Base-by-base conservation (phyloP, 2,329 filamentous ascomycete species). In the Fusarium paranaense region DNA sequence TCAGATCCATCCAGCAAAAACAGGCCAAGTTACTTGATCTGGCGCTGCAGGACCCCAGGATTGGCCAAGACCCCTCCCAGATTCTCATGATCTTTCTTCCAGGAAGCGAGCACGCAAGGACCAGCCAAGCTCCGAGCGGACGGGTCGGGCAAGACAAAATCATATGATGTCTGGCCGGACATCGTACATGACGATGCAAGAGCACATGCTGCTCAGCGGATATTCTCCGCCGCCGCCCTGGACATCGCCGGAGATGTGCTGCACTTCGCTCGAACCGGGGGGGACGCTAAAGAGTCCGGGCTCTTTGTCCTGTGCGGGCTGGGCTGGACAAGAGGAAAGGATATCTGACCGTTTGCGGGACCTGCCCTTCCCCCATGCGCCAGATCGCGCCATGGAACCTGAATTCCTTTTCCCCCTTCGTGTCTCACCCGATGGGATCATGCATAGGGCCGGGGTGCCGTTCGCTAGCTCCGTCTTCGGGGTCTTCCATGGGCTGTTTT, bases 31-130 rank as follows among this genome's bases (percentile, higher is more conserved):
- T 72, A 67, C 71, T 72, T 57, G 42, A 64, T 77, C 60, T 71
- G 65, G 62, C 37, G 50, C 54, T 68, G 67, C 64, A 72, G 74
- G 56, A 74, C 66, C 72, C 64, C 64, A 65, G 70, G 66, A 76
- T 74, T 75, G 75, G 74, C 63, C 56, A 42, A 66, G 52, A 52
- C 56, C 32, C 62, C 66, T 69, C 62, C 18, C 35, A 72, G 64
- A 68, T 67, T 71, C 66, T 64, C 59, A 57, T 58, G 32, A 54
- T 50, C 59, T 73, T 65, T 63, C 35, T 42, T 58, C 62, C 56
- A 67, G 66, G 70, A 45, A 57, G 32, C 33, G n/a, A 65, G 54
- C 66, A 61, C 37, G 56, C 59, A 64, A 61, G 56, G 62, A 20
- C 47, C 59, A 72, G 61, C 61, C 45, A 42, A 65, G 56, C 59